Evolutionary conservation across 2,329 filamentous ascomycete genomes (phyloP), one percentile per base, ranked within the genome.

Genomic region (Alternaria ethzedia): DNA sequence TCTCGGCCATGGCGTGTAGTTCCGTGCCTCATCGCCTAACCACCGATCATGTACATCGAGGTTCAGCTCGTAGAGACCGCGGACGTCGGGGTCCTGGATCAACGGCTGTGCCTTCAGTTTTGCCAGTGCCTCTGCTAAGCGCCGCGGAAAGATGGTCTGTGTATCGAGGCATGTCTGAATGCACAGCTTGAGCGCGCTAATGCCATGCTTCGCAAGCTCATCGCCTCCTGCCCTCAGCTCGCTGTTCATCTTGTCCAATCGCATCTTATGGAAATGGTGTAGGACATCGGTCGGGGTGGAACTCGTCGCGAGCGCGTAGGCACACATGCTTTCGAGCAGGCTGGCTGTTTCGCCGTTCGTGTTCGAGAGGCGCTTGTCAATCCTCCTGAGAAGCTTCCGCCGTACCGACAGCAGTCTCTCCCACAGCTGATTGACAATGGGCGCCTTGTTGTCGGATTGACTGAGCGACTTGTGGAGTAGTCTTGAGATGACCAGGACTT

Each of bases 1-100:
- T 28, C 92, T 89, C 36, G 96, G 91, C 82, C 93, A 97, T 0
- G 94, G 94, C 1, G 90, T 95, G 75, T 96, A 97, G 68, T 91
- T 91, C 50, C 88, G 88, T 45, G 97, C 91, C 64, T 96, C 93
- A 8, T 94, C 89, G 17, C 91, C 87, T 66, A 96, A 91, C 91
- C 94, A 97, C 20, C 86, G 86, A 67, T 90, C 88, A 72, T 93
- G 89, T 10, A 96, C 82, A 74, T 97, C 93, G 25, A 97, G 82
- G 36, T 91, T 88, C 12, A 97, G 82, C 15, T 90, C 90, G 67
- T 92, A 88, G 1, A 96, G 79, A 1, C 82, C 80, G 57, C 86
- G 85, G 17, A 97, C 82, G 2, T 89, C 85, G 2, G 85, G 80
- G 75, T 96, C 92, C n/a, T 88, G 87, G 4, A 97, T 81, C 12